Evolutionary conservation across 2,329 filamentous ascomycete genomes (phyloP).

Genomic region (Fusarium sp.): DNA sequence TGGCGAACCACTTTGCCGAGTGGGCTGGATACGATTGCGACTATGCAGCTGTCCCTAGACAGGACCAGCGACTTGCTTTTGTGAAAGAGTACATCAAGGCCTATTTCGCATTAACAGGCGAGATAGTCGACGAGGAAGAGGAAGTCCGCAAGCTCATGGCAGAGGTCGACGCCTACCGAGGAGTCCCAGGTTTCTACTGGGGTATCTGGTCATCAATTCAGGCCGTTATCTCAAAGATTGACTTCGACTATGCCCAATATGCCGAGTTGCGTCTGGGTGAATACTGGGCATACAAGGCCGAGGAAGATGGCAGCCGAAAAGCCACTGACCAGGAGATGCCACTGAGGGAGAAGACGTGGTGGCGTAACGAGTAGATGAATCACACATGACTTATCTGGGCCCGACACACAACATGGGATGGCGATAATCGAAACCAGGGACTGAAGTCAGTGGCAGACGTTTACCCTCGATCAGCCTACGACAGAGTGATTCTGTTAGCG

Average conservation of each 20-base stretch:
- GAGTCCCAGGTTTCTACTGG: slow-evolving; percentile 90
- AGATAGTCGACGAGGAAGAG: slow-evolving; percentile 62
- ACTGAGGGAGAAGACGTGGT: slow-evolving; percentile 84
- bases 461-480: slow-evolving; percentile 11
- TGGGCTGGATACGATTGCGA: slow-evolving; percentile 99
- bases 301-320: slow-evolving; percentile 71
- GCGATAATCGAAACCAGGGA: slow-evolving; percentile 15
- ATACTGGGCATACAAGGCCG: slow-evolving; percentile 91
- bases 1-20: slow-evolving; percentile 98
- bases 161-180: slow-evolving; percentile 89
- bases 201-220: slow-evolving; percentile 97
- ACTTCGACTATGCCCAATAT: slow-evolving; percentile 95
- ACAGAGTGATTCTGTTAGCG: slow-evolving; percentile 11
- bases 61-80: slow-evolving; percentile 80
- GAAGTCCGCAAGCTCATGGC: slow-evolving; percentile 76
- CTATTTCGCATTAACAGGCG: slow-evolving; percentile 69
- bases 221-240: slow-evolving; percentile 91
- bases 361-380: slow-evolving; percentile 48
- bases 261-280: slow-evolving; percentile 87
- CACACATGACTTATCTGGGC: slow-evolving; percentile 2
- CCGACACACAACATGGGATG: background rate
- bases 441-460: slow-evolving; percentile 15
- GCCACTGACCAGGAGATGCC: slow-evolving; percentile 69
- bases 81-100: slow-evolving; percentile 83
- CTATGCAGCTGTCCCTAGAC: slow-evolving; percentile 82